Evolutionary conservation across 2,329 filamentous ascomycete species (phyloP), one percentile per base, ranked within the genome.

Genomic region (Neopestalotiopsis sp.): DNA sequence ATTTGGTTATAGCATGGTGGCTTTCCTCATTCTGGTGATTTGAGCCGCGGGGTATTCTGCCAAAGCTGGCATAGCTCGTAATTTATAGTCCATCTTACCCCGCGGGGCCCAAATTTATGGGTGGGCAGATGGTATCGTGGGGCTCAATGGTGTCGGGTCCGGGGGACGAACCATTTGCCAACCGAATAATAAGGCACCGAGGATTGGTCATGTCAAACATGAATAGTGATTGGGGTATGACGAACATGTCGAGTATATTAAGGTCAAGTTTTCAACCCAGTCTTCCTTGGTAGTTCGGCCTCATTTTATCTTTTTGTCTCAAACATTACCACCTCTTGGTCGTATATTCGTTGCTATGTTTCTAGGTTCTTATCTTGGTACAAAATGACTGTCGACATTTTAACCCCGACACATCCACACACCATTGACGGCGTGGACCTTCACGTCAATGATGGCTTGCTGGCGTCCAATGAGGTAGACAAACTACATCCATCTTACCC

Each of bases 401-500:
- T 52, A 6, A 17, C 45, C 17, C 17, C 45, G 5, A 17, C 45
- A 9, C 45, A 52, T 17, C 45, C 45, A 17, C 17, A n/a, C 45
- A 52, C 45, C 17, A 52, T 52, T 9, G 45, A 80, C 45, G 45
- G 45, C 2, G 45, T 52, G 5, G 66, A 77, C 17, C 45, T 57
- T 1, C 52, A 38, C 52, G 40, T 57, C 40, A 34, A 34, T 13
- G 64, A 45, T n/a, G n/a, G 28, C 20, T 7, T 28, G 24, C 30
- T 59, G 57, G 12, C 30, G 17, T 34, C 57, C 5, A 9, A 13
- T 12, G 24, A 59, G 24, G 30, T 34, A 4, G 57, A 20, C 24
- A 30, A 59, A 1, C 30, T 59, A 17, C n/a, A 34, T 13, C 57
- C 57, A 2, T 59, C 57, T 1, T 59, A 28, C 4, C 57, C 57